These are phyloP conservation scores for Ogataea pignaliae DNA, from an alignment of 805 yeast species.

Conservation along the genomic window DNA sequence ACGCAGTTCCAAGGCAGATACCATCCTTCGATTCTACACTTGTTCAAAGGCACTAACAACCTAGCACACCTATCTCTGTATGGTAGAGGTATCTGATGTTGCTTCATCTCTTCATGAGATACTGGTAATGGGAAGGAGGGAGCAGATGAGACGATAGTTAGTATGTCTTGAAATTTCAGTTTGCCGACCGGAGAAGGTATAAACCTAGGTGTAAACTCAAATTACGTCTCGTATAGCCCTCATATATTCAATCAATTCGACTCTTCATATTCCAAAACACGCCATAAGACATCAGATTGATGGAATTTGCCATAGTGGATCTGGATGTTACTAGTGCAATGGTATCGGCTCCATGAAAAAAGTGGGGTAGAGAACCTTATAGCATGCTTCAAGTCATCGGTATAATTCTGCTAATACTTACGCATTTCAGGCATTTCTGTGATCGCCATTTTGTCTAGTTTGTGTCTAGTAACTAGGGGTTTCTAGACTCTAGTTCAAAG, in stretches of 20 bases:
- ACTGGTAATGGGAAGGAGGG: conserved; percentile 35
- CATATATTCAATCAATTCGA: too few species aligned
- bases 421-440: conserved; percentile 39
- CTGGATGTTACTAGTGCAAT: too few species aligned
- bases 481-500: too few species aligned
- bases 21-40: conserved; percentile 53
- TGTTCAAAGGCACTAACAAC: conserved; percentile 54
- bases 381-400: neutral
- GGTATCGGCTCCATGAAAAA: too few species aligned
- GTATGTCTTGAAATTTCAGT: neutral
- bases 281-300: too few species aligned
- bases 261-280: too few species aligned
- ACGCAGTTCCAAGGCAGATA: conserved; percentile 69
- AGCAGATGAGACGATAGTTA: neutral
- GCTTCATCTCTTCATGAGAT: conserved; percentile 79
- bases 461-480: neutral
- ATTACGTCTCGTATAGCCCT: too few species aligned
- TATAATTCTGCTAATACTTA: conserved; percentile 23
- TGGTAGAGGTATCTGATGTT: conserved; percentile 68
- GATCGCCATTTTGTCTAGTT: conserved; percentile 23
- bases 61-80: conserved; percentile 84
- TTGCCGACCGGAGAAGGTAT: too few species aligned
- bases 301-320: too few species aligned
- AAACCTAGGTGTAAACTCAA: too few species aligned
- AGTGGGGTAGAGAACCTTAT: too few species aligned